phyloP scores from a whole-genome alignment of 768 basidiomycete species.

The Tylopilus rubrobrunneus region DNA sequence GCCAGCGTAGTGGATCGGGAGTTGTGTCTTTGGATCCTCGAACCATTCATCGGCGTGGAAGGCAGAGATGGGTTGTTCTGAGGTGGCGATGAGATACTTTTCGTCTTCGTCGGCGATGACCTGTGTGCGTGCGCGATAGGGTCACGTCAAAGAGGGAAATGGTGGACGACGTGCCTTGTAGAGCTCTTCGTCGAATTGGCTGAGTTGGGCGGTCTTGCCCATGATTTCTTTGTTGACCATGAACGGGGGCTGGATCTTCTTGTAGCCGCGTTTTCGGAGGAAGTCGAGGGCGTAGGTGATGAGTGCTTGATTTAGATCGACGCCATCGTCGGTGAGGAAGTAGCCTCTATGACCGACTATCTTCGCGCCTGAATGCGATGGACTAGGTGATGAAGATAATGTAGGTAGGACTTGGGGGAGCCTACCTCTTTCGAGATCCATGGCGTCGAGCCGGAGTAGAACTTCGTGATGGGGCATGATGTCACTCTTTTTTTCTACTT shows the following conservation, averaged over 20 bases:
- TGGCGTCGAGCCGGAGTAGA: slow-evolving; percentile 86
- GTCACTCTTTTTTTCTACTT: slow-evolving; percentile 65
- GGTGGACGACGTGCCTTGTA: slow-evolving; percentile 66
- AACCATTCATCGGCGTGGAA: slow-evolving; percentile 98
- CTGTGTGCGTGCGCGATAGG: slow-evolving; percentile 31
- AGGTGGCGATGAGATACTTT: slow-evolving; percentile 98
- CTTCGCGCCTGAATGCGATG: slow-evolving; percentile 65
- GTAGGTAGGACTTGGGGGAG: not conserved
- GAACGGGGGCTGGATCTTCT: slow-evolving; percentile 95
- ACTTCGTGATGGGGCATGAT: slow-evolving; percentile 99
- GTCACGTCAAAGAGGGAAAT: not conserved
- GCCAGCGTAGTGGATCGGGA: slow-evolving; percentile 88
- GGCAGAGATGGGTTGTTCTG: slow-evolving; percentile 97
- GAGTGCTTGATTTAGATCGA: slow-evolving; percentile 96
- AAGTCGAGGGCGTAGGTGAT: slow-evolving; percentile 95
- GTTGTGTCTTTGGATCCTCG: slow-evolving; percentile 83
- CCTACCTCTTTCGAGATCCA: slow-evolving; percentile 91
- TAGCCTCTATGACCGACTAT: slow-evolving; percentile 94
- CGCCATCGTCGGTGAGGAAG: slow-evolving; percentile 92
- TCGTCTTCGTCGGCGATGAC: slow-evolving; percentile 89
- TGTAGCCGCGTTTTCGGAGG: slow-evolving; percentile 76
- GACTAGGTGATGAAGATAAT: slow-evolving; percentile 8
- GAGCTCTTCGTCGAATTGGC: slow-evolving; percentile 97
- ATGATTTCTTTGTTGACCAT: slow-evolving; percentile 98
- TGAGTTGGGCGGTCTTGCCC: slow-evolving; percentile 96